Base-by-base conservation (phyloP, 345 rosid species). In the Cardamine resedifolia region DNA sequence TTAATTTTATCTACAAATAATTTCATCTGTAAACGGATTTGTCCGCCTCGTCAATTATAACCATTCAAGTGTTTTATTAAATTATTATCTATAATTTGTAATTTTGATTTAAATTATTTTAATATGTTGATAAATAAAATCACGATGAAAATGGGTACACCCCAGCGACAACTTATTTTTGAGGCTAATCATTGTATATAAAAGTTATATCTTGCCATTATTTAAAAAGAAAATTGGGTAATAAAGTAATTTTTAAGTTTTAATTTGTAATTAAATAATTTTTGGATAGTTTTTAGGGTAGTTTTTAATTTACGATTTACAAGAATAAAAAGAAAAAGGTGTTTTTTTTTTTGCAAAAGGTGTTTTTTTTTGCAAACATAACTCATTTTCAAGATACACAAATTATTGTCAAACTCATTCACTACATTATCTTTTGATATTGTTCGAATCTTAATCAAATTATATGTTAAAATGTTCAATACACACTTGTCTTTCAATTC, bases 81-180 rank as follows among this genome's bases (percentile, higher is more conserved):
- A 14, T 44, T 15, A 45, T 45, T 30, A 9, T 31, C 43, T 28
- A 43, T 14, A 18, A 6, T 50, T 20, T 20, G 45, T 21, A 34
- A n/a, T n/a, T 12, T 66, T 51, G 7, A 23, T 16, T 48, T 45
- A 19, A 34, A 70, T 24, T 18, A 38, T 28, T 18, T 18, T 15
- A 51, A 3, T 62, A 11, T 7, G 16, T 49, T 7, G 41, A 34
- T 6, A 24, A 52, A 63, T 26, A 20, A 41, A 41, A 55, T 30
- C 15, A 23, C 26, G 16, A 41, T 30, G 44, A 53, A 51, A 62
- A 41, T 20, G 44, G 33, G 21, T 39, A 62, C 33, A 61, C 3
- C 62, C 55, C 10, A 39, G 36, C 36, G 26, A 63, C 63, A 72
- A 52, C 63, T 63, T 52, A 43, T n/a, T 70, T 71, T 51, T 60